Evolutionary conservation across 2,329 filamentous ascomycete species (phyloP), one percentile per base, ranked within the genome.

Genomic region (Orbilia brochopaga): DNA sequence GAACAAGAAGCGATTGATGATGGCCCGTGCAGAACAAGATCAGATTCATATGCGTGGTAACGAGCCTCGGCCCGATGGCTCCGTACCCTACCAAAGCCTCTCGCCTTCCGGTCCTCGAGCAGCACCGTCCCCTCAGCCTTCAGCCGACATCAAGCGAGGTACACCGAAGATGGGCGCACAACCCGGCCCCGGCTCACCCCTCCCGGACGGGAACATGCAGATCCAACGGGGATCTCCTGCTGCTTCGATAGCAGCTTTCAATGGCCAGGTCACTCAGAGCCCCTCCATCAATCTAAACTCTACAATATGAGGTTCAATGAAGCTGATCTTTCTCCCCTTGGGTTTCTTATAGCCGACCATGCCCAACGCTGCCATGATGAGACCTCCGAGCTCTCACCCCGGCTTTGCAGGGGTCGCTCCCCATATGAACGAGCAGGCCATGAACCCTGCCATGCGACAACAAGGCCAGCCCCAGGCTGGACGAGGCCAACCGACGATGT

Each of bases 1-100:
- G 80, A 93, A 93, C 77, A 93, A 92, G 83, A 92, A 92, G 80
- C 84, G 90, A 17, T 83, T 93, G 54, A 87, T 92, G 83, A 91
- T 92, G 89, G 90, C 90, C 40, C 86, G 90, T 17, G 87, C 85
- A 78, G 83, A 92, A 78, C 90, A 93, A 79, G 90, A 92, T 74
- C 86, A 81, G 77, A 84, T 87, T 56, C 85, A 83, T 23, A 83
- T 82, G 30, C 83, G 83, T 21, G 81, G 82, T 60, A 83, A 81
- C 32, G 82, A 83, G 61, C 85, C 83, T 50, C 84, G 82, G 40
- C 83, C 85, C n/a, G 83, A 81, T 70, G 84, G 81, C 11, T 81
- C 78, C 24, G 79, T 78, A 21, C 79, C 79, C 54, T 82, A 81
- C 59, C 78, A 80, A 54, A 78, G 83, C 66, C 79, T 83, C 67